Conservation (phyloP, 1,284 basidiomycete genomes). For the Ustilago vetiveriae region DNA sequence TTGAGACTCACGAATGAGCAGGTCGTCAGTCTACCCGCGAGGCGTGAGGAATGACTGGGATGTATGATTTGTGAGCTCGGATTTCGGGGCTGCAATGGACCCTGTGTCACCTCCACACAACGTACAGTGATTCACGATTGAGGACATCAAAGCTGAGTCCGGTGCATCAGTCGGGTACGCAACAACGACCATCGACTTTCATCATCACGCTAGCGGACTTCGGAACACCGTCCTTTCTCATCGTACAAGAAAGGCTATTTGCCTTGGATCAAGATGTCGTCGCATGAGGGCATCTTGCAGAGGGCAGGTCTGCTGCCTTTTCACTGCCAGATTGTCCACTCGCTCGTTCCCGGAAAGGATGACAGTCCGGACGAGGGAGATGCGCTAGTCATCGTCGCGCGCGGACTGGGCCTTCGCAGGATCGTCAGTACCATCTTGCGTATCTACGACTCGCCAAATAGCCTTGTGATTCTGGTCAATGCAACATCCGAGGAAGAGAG, state of each 20-base stretch:
- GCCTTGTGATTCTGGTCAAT: constrained; percentile 82
- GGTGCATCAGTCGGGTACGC: too few species aligned
- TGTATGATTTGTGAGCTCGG: too few species aligned
- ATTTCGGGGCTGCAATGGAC: too few species aligned
- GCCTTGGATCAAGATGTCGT: constrained; percentile 13
- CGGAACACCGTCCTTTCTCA: too few species aligned
- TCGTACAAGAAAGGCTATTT: too few species aligned
- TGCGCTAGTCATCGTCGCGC: constrained; percentile 70
- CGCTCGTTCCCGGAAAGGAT: constrained; percentile 56
- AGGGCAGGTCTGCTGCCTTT: constrained; percentile 57
- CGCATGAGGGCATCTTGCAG: constrained; percentile 20
- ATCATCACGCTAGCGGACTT: too few species aligned
- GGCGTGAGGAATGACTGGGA: too few species aligned
- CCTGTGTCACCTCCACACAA: too few species aligned
- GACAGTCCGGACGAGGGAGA: constrained; percentile 59
- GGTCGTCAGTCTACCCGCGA: too few species aligned
- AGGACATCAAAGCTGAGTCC: too few species aligned
- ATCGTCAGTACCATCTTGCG: constrained; percentile 68
- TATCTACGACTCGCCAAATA: constrained; percentile 88
- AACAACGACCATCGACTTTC: too few species aligned
- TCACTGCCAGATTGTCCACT: constrained; percentile 57
- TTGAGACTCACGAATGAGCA: too few species aligned
- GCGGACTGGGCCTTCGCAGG: constrained; percentile 61
- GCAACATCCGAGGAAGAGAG: constrained; percentile 86
- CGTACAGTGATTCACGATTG: not conserved